phyloP scores from a whole-genome alignment of 306 rosid species.

The Prunus armeniaca region DNA sequence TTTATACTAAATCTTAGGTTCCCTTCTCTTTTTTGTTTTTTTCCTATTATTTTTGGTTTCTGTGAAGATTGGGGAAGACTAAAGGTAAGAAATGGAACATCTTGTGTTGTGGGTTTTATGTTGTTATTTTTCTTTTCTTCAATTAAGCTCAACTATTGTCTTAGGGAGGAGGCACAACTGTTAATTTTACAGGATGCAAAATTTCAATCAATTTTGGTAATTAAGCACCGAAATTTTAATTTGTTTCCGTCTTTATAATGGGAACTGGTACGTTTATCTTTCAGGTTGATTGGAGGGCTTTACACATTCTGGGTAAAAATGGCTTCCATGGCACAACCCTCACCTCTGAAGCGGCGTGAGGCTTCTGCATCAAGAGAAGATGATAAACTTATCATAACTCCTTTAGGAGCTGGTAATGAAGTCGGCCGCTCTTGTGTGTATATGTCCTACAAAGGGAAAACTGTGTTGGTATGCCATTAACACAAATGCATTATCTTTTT shows the following conservation, averaged over 20 bases:
- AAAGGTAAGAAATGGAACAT: not conserved
- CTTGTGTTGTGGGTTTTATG: not conserved
- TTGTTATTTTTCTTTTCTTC: not conserved
- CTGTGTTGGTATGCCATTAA: constrained; percentile 38
- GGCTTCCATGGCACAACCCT: constrained; percentile 43
- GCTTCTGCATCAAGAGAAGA: constrained; percentile 54
- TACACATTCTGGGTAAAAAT: constrained; percentile 14
- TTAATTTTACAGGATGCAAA: not conserved
- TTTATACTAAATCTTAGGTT: no score
- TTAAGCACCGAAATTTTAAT: no score
- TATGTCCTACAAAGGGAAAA: constrained; percentile 79
- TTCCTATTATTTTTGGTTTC: no score
- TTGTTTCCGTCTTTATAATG: no score
- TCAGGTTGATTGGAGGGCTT: not conserved
- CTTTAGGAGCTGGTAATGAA: constrained; percentile 92
- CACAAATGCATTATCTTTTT: not conserved
- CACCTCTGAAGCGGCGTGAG: constrained; percentile 57
- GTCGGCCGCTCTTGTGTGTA: constrained; percentile 92
- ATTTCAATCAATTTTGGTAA: not conserved
- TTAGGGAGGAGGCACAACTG: no score
- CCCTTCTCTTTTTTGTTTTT: not conserved
- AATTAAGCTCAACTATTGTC: not conserved
- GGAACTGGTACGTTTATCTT: not conserved
- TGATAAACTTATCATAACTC: constrained; percentile 65
- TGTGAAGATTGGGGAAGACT: not conserved